These are phyloP conservation scores for Fusarium praegraminearum DNA, from an alignment of 2,329 filamentous ascomycete genomes.

Conservation along the genomic window DNA sequence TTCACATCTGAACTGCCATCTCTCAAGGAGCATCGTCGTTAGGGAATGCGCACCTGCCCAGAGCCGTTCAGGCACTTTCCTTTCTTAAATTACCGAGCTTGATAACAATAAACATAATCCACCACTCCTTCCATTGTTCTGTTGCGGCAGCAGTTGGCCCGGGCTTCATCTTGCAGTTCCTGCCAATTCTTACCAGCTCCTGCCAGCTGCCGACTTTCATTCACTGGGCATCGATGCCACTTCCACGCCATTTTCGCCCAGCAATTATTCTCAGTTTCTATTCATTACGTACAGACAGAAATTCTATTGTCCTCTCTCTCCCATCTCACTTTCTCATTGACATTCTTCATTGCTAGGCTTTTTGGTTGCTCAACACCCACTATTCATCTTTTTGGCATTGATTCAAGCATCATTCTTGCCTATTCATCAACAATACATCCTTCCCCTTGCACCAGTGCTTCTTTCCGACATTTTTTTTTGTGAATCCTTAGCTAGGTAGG, in stretches of 20 bases:
- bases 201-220: conserved; percentile 7
- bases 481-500: conserved; percentile 45
- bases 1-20: not conserved
- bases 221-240: not conserved
- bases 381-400: conserved; percentile 28
- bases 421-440: conserved; percentile 18
- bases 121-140: not conserved
- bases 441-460: conserved; percentile 31
- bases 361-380: conserved; percentile 16
- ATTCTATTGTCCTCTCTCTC: conserved; percentile 25
- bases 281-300: conserved; percentile 2
- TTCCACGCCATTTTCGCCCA: not conserved
- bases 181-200: conserved; percentile 17
- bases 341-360: conserved; percentile 9
- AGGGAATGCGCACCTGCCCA: not conserved
- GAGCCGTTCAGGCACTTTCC: not conserved
- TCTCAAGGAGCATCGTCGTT: not conserved
- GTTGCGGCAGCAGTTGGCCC: not conserved
- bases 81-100: not conserved
- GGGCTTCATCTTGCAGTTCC: not conserved
- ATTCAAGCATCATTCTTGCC: conserved; percentile 43
- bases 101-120: not conserved
- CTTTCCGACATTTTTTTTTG: conserved; percentile 37
- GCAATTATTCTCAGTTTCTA: not conserved
- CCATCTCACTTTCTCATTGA: conserved; percentile 22